Evolutionary conservation across 2,329 filamentous ascomycete species (phyloP).

Genomic region (Colletotrichum agaves): DNA sequence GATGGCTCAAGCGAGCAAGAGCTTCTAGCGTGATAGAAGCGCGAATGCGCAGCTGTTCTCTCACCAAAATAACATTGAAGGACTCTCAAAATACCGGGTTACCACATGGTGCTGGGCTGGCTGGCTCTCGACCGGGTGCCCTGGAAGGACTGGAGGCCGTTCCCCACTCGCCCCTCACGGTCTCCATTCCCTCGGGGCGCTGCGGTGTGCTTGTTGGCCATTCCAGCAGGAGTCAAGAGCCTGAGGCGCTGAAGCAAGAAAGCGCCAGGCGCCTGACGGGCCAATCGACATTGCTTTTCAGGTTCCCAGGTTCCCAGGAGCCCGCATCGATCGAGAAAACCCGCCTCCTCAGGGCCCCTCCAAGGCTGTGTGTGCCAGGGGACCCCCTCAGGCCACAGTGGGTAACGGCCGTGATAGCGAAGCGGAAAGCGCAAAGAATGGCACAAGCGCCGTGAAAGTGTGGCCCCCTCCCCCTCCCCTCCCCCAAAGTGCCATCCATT

Average conservation of each 20-base stretch:
- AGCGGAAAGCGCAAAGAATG: slow-evolving; percentile 2
- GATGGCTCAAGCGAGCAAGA: slow-evolving; percentile 3
- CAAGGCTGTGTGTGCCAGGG: neutral
- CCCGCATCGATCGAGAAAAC: slow-evolving; percentile 7
- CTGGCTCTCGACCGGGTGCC: neutral
- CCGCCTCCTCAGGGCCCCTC: neutral
- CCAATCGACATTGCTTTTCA: neutral
- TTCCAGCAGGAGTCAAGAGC: slow-evolving; percentile 5
- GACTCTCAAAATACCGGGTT: neutral
- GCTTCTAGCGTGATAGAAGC: slow-evolving; percentile 18
- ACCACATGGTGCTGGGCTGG: slow-evolving; percentile 14
- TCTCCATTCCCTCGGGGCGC: too few relatives aligned
- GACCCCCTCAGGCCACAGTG: slow-evolving; percentile 2
- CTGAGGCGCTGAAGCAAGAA: neutral
- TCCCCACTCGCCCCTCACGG: slow-evolving; percentile 15
- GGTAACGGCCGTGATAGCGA: slow-evolving; percentile 5
- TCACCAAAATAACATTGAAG: neutral
- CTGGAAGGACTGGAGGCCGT: slow-evolving; percentile 10
- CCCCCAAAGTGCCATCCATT: neutral
- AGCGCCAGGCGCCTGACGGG: neutral
- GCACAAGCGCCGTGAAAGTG: slow-evolving; percentile 16
- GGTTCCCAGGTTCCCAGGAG: neutral
- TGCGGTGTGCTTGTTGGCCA: neutral
- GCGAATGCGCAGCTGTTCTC: neutral
- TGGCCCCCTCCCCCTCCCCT: neutral